Evolutionary conservation across 495 filamentous ascomycete genomes (phyloP).

Genomic region (Penicillium coprophilum): DNA sequence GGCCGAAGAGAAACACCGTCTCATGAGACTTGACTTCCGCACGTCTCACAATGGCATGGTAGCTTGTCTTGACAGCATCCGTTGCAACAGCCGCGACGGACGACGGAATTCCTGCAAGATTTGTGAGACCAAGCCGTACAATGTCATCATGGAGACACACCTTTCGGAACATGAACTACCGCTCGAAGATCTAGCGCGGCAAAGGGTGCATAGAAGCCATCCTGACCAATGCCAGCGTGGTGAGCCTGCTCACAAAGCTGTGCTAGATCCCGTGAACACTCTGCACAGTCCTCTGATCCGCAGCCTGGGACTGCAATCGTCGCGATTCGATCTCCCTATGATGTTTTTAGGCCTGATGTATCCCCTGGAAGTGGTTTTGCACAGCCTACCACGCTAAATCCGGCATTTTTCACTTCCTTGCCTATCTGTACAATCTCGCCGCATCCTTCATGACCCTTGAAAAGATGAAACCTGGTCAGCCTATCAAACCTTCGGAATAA

Average conservation of each 20-base stretch:
- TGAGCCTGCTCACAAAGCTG: slow-evolving; percentile 20
- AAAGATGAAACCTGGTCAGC: neutral
- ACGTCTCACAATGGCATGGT: slow-evolving; percentile 25
- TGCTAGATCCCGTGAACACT: slow-evolving; percentile 23
- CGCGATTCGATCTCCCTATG: slow-evolving; percentile 20
- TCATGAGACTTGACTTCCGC: slow-evolving; percentile 21
- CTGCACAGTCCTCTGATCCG: slow-evolving; percentile 16
- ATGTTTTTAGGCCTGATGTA: neutral
- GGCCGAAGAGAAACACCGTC: slow-evolving; percentile 22
- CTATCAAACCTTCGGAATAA: too few relatives aligned
- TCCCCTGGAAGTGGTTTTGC: neutral
- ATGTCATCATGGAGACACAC: neutral
- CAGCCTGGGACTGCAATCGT: slow-evolving; percentile 26
- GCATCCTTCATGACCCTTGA: slow-evolving; percentile 27
- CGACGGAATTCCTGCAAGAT: slow-evolving; percentile 14
- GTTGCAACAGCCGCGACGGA: slow-evolving; percentile 24
- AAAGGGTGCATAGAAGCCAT: slow-evolving; percentile 26
- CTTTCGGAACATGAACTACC: slow-evolving; percentile 17
- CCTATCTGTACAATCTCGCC: slow-evolving; percentile 25
- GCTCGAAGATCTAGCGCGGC: slow-evolving; percentile 22
- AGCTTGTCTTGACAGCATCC: slow-evolving; percentile 26
- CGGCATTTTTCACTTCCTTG: slow-evolving; percentile 12
- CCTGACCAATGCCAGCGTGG: slow-evolving; percentile 27
- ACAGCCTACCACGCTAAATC: slow-evolving; percentile 13
- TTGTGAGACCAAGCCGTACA: neutral